Percentiles rank a stretch among this genome's conserved stretches.
Evolutionary conservation across 2,329 filamentous ascomycete genomes (phyloP).

Genomic region (Volutella citrinella): DNA sequence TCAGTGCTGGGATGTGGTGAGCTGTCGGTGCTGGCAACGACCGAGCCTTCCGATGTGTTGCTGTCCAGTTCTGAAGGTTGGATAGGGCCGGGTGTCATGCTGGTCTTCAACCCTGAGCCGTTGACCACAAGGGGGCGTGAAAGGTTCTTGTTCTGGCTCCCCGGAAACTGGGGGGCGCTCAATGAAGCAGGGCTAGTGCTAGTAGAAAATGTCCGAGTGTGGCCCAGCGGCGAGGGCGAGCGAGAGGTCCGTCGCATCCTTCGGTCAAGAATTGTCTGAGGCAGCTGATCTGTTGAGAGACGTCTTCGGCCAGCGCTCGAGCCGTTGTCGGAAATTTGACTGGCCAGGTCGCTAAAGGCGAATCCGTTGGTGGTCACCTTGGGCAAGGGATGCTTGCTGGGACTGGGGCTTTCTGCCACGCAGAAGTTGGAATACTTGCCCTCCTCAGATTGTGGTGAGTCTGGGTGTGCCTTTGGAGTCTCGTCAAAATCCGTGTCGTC

Average conservation of each 20-base stretch:
- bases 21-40: conserved; percentile 21
- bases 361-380: conserved; percentile 36
- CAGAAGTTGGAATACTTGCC: conserved; percentile 29
- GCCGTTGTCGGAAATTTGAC: conserved; percentile 29
- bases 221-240: conserved; percentile 55
- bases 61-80: conserved; percentile 15
- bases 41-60: conserved; percentile 19
- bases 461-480: conserved; percentile 37
- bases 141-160: conserved; percentile 30
- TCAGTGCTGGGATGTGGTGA: conserved; percentile 25
- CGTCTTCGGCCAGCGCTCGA: conserved; percentile 42
- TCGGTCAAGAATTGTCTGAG: conserved; percentile 51
- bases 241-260: conserved; percentile 52
- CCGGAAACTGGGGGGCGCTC: conserved; percentile 36
- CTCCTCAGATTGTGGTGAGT: conserved; percentile 49
- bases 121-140: conserved; percentile 53
- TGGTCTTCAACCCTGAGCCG: conserved; percentile 40
- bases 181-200: conserved; percentile 39
- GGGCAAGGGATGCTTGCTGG: conserved; percentile 22
- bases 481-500: conserved; percentile 52
- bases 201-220: conserved; percentile 42
- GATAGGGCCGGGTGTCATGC: conserved; percentile 23
- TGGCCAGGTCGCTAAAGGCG: conserved; percentile 46
- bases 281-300: conserved; percentile 52
- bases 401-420: conserved; percentile 25